Conservation (phyloP, 2,329 filamentous ascomycete genomes). For the Arthrobotrys pseudoclavata region DNA sequence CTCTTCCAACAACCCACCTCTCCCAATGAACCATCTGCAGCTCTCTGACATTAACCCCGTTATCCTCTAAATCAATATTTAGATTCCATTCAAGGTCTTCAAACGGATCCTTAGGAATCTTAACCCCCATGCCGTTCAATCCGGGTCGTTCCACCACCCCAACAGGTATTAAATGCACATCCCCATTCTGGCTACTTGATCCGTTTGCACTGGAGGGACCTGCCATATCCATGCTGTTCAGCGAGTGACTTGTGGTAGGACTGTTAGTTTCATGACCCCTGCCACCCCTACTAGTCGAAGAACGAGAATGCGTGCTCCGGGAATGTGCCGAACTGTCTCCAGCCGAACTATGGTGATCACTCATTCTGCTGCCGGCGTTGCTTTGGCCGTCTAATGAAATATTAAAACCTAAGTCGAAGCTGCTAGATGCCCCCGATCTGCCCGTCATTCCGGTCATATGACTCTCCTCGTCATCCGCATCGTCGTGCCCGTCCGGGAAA, state of each 20-base stretch:
- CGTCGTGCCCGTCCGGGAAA: slow-evolving; percentile 61
- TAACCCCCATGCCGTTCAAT: slow-evolving; percentile 46
- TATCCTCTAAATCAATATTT: slow-evolving; percentile 62
- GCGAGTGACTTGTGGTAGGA: slow-evolving; percentile 50
- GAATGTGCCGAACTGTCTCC: slow-evolving; percentile 54
- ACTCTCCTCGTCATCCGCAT: slow-evolving; percentile 61
- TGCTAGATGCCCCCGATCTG: slow-evolving; percentile 46
- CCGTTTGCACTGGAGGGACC: slow-evolving; percentile 41
- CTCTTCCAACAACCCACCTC: slow-evolving; percentile 63
- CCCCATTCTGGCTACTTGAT: slow-evolving; percentile 28
- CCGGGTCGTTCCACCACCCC: slow-evolving; percentile 53
- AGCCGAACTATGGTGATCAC: slow-evolving; percentile 47
- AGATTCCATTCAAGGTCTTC: slow-evolving; percentile 56
- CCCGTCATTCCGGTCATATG: slow-evolving; percentile 45
- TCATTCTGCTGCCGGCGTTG: slow-evolving; percentile 47
- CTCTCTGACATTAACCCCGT: slow-evolving; percentile 62
- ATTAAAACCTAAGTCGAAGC: slow-evolving; percentile 55
- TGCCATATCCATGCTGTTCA: slow-evolving; percentile 48
- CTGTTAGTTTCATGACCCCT: slow-evolving; percentile 44
- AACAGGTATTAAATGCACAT: slow-evolving; percentile 56
- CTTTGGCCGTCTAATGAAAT: slow-evolving; percentile 55
- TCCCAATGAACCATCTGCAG: slow-evolving; percentile 63
- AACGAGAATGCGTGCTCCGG: slow-evolving; percentile 51
- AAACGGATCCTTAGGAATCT: slow-evolving; percentile 51
- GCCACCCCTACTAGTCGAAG: slow-evolving; percentile 36